Percentiles rank a stretch among this genome's conserved stretches.
Evolutionary conservation across 345 rosid genomes (phyloP).

Genomic region (Heritiera littoralis): DNA sequence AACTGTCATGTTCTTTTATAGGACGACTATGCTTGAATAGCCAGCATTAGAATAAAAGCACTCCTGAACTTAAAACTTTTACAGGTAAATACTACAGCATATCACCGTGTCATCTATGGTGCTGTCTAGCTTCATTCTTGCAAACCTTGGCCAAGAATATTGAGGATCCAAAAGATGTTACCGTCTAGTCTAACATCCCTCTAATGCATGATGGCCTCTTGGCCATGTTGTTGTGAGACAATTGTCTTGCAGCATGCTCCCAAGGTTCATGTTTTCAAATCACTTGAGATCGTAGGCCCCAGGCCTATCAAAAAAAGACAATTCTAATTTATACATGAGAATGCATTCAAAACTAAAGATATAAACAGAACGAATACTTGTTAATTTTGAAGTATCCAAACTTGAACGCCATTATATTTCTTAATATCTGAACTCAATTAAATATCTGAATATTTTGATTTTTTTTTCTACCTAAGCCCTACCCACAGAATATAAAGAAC

Average conservation of each 20-base stretch:
- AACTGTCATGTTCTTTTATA: too few relatives aligned
- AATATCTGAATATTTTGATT: too few relatives aligned
- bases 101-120: slow-evolving; percentile 92
- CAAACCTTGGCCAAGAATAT: slow-evolving; percentile 84
- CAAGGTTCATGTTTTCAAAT: slow-evolving; percentile 32
- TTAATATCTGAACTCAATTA: too few relatives aligned
- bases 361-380: too few relatives aligned
- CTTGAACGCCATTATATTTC: too few relatives aligned
- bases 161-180: slow-evolving; percentile 85
- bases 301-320: not conserved
- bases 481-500: too few relatives aligned
- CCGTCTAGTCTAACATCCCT: slow-evolving; percentile 45
- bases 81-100: slow-evolving; percentile 92
- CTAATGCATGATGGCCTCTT: not conserved
- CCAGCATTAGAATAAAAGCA: too few relatives aligned
- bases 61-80: too few relatives aligned
- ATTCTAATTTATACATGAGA: too few relatives aligned
- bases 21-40: too few relatives aligned
- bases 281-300: slow-evolving; percentile 26
- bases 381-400: too few relatives aligned
- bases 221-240: slow-evolving; percentile 19
- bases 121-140: slow-evolving; percentile 90
- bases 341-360: not conserved
- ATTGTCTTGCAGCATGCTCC: slow-evolving; percentile 27
- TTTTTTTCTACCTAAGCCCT: too few relatives aligned